phyloP scores from a whole-genome alignment of 2,329 filamentous ascomycete species.

The Alternaria gaisen region DNA sequence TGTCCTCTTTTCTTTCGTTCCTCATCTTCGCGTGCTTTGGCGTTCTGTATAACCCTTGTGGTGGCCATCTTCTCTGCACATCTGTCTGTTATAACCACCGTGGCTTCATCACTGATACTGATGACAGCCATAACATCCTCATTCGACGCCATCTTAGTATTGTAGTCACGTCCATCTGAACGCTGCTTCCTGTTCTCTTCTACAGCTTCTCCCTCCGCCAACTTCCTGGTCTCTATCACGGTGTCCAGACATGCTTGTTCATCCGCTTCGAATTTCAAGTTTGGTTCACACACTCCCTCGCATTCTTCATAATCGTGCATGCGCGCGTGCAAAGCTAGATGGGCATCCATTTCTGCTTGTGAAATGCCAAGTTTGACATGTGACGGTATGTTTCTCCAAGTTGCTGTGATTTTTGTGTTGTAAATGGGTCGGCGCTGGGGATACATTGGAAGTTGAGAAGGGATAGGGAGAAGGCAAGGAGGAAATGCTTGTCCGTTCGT shows the following conservation, averaged over 20 bases:
- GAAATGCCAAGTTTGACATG: neutral
- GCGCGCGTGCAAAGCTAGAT: slow-evolving; percentile 1
- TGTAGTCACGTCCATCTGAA: neutral
- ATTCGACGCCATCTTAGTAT: neutral
- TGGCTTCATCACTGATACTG: neutral
- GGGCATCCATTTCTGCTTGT: slow-evolving; percentile 1
- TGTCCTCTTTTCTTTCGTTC: neutral
- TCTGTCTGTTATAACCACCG: neutral
- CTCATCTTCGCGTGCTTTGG: neutral
- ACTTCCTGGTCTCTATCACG: neutral
- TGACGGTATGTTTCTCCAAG: neutral
- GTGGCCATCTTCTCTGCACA: neutral
- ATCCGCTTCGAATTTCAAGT: neutral
- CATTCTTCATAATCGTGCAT: slow-evolving; percentile 6
- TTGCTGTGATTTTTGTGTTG: neutral
- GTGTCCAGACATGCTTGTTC: neutral
- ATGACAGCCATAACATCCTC: neutral
- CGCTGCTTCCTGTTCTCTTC: neutral
- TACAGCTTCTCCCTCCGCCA: neutral
- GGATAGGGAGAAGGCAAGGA: neutral
- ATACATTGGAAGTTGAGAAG: neutral
- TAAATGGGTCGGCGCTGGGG: neutral
- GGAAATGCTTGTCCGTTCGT: neutral
- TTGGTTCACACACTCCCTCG: neutral
- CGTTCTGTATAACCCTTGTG: neutral